Conservation (phyloP, 371 early-diverging fungal genomes). For the Lichtheimia ramosa region DNA sequence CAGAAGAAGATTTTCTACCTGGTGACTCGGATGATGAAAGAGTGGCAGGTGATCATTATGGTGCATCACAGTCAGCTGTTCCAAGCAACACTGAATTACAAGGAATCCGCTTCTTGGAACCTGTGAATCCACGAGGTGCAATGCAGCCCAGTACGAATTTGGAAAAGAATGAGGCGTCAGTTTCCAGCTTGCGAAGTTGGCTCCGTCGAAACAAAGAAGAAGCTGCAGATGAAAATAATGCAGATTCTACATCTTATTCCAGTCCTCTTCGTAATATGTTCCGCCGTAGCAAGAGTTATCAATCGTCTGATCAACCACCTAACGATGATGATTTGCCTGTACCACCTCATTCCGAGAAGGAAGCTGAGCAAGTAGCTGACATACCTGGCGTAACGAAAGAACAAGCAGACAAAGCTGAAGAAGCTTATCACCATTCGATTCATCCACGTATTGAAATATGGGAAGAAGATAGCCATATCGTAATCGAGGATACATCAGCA, state of each 20-base stretch:
- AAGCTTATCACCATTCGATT: slow-evolving; percentile 6
- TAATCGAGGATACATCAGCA: slow-evolving; percentile 18
- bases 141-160: slow-evolving; percentile 17
- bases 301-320: slow-evolving; percentile 1
- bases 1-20: slow-evolving; percentile 51
- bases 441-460: slow-evolving; percentile 19
- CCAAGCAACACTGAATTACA: slow-evolving; percentile 29
- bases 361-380: slow-evolving; percentile 12
- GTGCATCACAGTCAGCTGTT: slow-evolving; percentile 19
- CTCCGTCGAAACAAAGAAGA: slow-evolving; percentile 17
- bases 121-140: slow-evolving; percentile 37
- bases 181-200: slow-evolving; percentile 34
- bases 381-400: neutral
- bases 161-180: slow-evolving; percentile 36
- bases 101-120: slow-evolving; percentile 49
- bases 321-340: neutral
- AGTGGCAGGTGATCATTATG: neutral
- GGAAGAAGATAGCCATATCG: slow-evolving; percentile 21
- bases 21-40: slow-evolving; percentile 25
- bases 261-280: slow-evolving; percentile 33
- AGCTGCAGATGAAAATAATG: neutral
- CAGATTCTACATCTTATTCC: neutral
- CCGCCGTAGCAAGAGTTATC: slow-evolving; percentile 16
- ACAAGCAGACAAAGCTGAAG: slow-evolving; percentile 3
- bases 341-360: slow-evolving; percentile 8